Evolutionary conservation across 169 alveolate species (phyloP).

Genomic region (Amoebophrya sp.): DNA sequence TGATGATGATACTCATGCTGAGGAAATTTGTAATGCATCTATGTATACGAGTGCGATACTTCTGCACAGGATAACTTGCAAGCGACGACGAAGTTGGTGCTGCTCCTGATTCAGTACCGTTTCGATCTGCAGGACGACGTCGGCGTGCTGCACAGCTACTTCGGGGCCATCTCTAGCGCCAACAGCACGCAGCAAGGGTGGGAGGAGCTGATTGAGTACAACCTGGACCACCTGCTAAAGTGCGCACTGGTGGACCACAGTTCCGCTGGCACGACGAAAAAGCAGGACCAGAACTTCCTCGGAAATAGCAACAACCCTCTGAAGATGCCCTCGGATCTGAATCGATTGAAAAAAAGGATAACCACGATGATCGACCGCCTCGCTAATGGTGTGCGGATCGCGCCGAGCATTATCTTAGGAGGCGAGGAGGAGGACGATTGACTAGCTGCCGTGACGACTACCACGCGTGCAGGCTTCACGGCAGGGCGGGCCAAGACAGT

Average conservation of each 20-base stretch:
- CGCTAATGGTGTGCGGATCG: neutral
- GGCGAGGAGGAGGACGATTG: neutral
- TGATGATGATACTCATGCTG: too few relatives aligned
- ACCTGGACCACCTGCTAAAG: neutral
- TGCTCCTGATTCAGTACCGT: neutral
- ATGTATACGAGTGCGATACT: too few relatives aligned
- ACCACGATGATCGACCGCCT: neutral
- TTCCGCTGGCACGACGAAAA: too few relatives aligned
- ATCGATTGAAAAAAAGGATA: neutral
- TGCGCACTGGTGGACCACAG: neutral
- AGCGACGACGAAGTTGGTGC: too few relatives aligned
- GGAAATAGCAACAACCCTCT: neutral
- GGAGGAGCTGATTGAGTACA: neutral
- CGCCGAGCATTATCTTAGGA: neutral
- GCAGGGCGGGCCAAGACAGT: too few relatives aligned
- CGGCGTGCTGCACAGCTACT: neutral
- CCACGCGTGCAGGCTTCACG: too few relatives aligned
- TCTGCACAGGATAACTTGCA: too few relatives aligned
- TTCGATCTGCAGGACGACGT: neutral
- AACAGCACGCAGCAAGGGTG: neutral
- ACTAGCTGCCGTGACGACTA: neutral
- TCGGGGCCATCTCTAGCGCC: neutral
- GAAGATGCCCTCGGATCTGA: neutral
- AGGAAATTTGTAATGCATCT: too few relatives aligned
- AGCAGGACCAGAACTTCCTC: neutral